Percentiles rank a stretch among this genome's conserved stretches.
Conservation (phyloP, 352 stramenopile genomes). For the Phytophthora cajani region DNA sequence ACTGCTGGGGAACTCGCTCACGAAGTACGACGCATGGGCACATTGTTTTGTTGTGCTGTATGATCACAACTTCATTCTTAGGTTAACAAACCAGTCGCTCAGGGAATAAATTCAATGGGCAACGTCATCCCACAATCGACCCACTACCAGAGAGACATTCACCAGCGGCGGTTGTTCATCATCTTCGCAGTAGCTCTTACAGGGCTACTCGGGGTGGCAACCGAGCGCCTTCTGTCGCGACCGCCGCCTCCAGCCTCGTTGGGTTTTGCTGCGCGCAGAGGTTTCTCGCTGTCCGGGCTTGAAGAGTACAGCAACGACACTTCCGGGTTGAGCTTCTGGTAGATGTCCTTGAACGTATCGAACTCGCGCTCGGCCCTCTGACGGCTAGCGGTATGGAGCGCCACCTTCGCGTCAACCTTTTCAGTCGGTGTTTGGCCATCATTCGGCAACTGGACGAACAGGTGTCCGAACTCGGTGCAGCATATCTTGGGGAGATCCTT, state of each 20-base stretch:
- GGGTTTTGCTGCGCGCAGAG: constrained; percentile 25
- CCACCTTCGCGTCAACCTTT: constrained; percentile 10
- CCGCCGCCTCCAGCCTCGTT: constrained; percentile 25
- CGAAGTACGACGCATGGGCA: too few relatives aligned
- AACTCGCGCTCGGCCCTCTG: constrained; percentile 28
- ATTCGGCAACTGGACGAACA: constrained; percentile 40
- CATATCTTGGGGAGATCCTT: constrained; percentile 31
- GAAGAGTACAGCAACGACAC: constrained; percentile 11
- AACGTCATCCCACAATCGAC: too few relatives aligned
- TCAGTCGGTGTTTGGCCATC: constrained; percentile 23
- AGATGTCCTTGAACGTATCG: constrained; percentile 35
- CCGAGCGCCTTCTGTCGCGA: constrained; percentile 23
- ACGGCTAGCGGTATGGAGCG: constrained; percentile 13
- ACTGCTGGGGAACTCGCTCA: too few relatives aligned
- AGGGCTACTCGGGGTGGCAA: constrained; percentile 18
- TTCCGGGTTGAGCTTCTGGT: constrained; percentile 25
- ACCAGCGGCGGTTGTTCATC: background rate
- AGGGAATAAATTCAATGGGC: too few relatives aligned
- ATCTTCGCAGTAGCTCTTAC: background rate
- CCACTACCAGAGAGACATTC: background rate
- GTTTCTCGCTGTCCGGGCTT: constrained; percentile 12
- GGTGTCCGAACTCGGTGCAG: constrained; percentile 35
- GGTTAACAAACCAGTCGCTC: too few relatives aligned
- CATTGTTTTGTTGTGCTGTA: too few relatives aligned
- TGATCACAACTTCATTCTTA: too few relatives aligned